Base-by-base conservation (phyloP, 2,329 filamentous ascomycete genomes). In the Pseudocercospora ulei region DNA sequence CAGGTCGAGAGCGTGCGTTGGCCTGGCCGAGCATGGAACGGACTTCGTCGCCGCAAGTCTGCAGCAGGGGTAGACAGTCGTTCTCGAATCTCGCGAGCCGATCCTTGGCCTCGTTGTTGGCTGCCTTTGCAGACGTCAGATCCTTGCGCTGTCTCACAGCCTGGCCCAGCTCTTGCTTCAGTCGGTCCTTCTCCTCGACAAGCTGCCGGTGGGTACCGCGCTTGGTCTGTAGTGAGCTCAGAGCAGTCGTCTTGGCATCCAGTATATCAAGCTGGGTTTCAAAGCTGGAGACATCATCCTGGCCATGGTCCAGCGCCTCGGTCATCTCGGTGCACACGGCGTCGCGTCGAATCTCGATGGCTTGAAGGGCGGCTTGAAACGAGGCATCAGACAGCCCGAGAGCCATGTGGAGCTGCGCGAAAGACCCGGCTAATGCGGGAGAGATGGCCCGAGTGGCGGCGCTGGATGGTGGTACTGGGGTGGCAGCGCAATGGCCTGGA, bases 81-180 rank as follows among this genome's bases (percentile, higher is more conserved):
- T 33, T 38, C 35, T 58, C 55, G n/a, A 58, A 35, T 0, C 44
- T 38, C 4, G 33, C 35, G 13, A 58, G 35, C 28, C 46, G 46
- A 3, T 42, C 41, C 36, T 49, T 55, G 35, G 48, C 50, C 9
- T 47, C 51, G 14, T 41, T 35, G 36, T 55, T 56, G n/a, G 48
- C 51, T 14, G 45, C 49, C 20, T 38, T 51, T 2, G 55, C 56
- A 3, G 43, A 45, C 5, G 25, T 33, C 23, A 19, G 34, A 11
- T 28, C 29, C 13, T 42, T 41, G 4, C 48, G 45, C 9, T 47
- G 38, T 11, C 42, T 47, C 20, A 58, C 18, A 12, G 54, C 54
- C 26, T 42, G 35, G 7, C 42, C 39, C 23, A 58, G 36, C 5
- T 42, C 48, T 3, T 41, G 37, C n/a, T 41, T 46, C 3, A 52